Conservation (phyloP, 345 rosid species). For the Cardamine resedifolia region DNA sequence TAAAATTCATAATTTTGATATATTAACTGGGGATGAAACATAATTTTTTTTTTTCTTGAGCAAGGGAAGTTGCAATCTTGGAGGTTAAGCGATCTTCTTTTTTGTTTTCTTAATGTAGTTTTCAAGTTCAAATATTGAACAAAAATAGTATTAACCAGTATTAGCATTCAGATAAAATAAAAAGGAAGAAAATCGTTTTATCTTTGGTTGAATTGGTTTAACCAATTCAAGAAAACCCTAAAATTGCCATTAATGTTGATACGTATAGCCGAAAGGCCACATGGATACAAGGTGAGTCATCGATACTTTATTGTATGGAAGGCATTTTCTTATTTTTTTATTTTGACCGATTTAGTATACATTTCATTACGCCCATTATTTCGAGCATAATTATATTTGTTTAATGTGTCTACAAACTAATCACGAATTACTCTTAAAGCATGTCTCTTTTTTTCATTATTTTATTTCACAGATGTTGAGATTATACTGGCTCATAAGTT, state of each 20-base stretch:
- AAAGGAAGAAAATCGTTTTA: background rate
- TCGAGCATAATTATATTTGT: conserved; percentile 17
- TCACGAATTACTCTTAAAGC: conserved; percentile 23
- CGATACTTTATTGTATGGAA: conserved; percentile 38
- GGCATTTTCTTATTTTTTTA: conserved; percentile 38
- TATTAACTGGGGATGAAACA: background rate
- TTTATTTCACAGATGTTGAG: conserved; percentile 32
- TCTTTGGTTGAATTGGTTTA: background rate
- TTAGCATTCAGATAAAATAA: background rate
- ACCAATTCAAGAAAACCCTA: conserved; percentile 43
- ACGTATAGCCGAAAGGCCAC: conserved; percentile 35
- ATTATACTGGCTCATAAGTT: conserved; percentile 22
- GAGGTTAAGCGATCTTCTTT: background rate
- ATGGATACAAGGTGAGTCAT: conserved; percentile 30
- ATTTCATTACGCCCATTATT: conserved; percentile 40
- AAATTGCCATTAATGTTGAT: conserved; percentile 39
- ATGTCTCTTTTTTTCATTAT: conserved; percentile 11
- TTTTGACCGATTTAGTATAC: conserved; percentile 50
- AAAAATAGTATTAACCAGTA: background rate
- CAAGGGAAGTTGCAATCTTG: background rate
- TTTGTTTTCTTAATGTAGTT: background rate
- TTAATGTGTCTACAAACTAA: conserved; percentile 1
- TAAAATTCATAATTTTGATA: background rate
- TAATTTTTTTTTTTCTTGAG: background rate
- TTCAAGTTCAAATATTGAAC: background rate